phyloP scores from a whole-genome alignment of 2,329 filamentous ascomycete species.

The Dothidotthia symphoricarpi region DNA sequence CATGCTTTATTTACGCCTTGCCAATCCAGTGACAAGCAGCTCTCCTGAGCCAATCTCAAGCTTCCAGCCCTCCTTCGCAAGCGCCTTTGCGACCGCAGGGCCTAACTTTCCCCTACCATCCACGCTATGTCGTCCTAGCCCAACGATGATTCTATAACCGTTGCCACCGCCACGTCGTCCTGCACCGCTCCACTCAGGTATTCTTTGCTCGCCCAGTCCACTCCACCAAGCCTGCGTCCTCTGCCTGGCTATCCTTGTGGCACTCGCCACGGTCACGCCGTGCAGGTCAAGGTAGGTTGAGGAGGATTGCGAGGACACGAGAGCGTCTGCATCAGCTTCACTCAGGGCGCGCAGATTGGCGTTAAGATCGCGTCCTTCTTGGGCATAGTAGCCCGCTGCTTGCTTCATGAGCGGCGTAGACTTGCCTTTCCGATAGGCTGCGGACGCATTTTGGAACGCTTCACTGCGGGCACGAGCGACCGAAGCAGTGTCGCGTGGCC shows the following conservation, averaged over 20 bases:
- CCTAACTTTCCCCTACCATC: conserved; percentile 74
- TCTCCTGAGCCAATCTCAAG: conserved; percentile 69
- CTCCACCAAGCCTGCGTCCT: conserved; percentile 75
- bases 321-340: conserved; percentile 66
- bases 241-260: conserved; percentile 71
- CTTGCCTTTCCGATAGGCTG: conserved; percentile 60
- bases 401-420: conserved; percentile 73
- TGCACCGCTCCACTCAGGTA: conserved; percentile 44
- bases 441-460: conserved; percentile 58
- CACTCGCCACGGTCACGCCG: conserved; percentile 77
- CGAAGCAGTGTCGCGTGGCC: conserved; percentile 41
- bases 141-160: conserved; percentile 75
- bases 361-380: conserved; percentile 65
- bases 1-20: conserved; percentile 29
- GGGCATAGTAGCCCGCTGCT: conserved; percentile 72
- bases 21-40: conserved; percentile 65
- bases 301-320: conserved; percentile 71
- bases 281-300: conserved; percentile 72
- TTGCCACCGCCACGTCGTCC: conserved; percentile 46
- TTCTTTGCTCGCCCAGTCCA: conserved; percentile 63
- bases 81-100: conserved; percentile 72
- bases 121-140: conserved; percentile 73
- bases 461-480: conserved; percentile 50
- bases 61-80: conserved; percentile 80
- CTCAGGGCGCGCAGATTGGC: conserved; percentile 58